Evolutionary conservation across 371 early-diverging fungal species (phyloP).

Genomic region (Blastocladiella emersonii): DNA sequence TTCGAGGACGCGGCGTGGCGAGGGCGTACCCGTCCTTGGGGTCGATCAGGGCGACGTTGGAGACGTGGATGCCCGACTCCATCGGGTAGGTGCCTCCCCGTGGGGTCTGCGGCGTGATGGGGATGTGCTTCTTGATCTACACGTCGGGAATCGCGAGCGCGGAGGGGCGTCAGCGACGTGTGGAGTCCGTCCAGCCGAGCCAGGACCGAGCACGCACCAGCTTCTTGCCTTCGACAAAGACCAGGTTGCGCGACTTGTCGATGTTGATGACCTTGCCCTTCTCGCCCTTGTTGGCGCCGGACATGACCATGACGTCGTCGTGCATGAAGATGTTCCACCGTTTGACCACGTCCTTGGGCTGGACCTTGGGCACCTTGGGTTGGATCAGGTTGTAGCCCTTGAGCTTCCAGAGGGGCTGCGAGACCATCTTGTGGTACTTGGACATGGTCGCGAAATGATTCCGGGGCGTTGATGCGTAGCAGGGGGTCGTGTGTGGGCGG

Average conservation of each 20-base stretch:
- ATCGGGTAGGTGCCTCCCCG: constrained; percentile 35
- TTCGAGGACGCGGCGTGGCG: no score
- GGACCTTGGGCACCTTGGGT: constrained; percentile 24
- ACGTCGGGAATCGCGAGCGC: not conserved
- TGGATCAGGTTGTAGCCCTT: constrained; percentile 25
- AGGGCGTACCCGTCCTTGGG: constrained; percentile 33
- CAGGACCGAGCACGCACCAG: constrained; percentile 20
- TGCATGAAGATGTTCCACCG: constrained; percentile 47
- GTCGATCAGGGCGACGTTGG: constrained; percentile 47
- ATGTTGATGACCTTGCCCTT: constrained; percentile 40
- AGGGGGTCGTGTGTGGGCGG: no score
- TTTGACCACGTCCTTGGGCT: constrained; percentile 26
- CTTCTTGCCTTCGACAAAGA: constrained; percentile 38
- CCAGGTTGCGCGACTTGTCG: constrained; percentile 31
- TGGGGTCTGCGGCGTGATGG: constrained; percentile 17
- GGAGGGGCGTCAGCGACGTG: not conserved
- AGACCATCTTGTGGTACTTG: constrained; percentile 16
- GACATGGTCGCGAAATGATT: not conserved
- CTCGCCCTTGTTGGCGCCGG: constrained; percentile 47
- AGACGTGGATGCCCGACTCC: constrained; percentile 48
- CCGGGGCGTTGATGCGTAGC: not conserved
- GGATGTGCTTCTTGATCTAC: constrained; percentile 12
- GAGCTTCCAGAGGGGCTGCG: constrained; percentile 16
- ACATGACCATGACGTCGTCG: constrained; percentile 41
- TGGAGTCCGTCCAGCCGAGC: not conserved